Evolutionary conservation across 306 rosid species (phyloP).

Genomic region (Rosa multiflora): DNA sequence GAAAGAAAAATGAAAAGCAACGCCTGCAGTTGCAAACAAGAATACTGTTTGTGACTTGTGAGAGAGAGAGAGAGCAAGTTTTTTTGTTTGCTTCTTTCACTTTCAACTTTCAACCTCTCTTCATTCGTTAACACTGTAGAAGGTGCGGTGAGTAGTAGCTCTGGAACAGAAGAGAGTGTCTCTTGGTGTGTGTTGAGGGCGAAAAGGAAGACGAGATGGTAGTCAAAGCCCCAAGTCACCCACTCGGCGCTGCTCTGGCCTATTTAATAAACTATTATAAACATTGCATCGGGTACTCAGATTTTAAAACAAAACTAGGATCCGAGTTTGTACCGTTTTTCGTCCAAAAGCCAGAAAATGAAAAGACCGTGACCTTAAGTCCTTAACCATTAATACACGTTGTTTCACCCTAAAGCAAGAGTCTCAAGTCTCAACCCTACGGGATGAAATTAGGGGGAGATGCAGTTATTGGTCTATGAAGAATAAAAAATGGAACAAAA

Average conservation of each 20-base stretch:
- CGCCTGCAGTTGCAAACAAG: background rate
- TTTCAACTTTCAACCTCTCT: background rate
- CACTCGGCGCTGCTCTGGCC: background rate
- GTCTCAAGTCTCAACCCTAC: too few species aligned
- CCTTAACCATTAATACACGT: too few species aligned
- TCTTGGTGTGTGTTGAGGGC: background rate
- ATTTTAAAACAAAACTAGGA: background rate
- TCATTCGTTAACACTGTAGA: too few species aligned
- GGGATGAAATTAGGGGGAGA: too few species aligned
- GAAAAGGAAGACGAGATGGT: background rate
- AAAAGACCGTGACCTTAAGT: background rate
- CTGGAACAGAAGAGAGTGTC: background rate
- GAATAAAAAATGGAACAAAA: too few species aligned
- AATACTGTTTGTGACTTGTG: background rate
- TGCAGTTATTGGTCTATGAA: too few species aligned
- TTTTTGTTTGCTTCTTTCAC: background rate
- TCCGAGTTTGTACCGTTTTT: too few species aligned
- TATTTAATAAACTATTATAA: too few species aligned
- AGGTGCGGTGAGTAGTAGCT: background rate
- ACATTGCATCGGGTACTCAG: background rate
- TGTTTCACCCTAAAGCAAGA: too few species aligned
- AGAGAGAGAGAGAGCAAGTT: background rate
- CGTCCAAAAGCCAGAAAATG: too few species aligned
- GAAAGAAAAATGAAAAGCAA: background rate
- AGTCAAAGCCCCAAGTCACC: background rate